Conservation (phyloP, 805 yeast genomes). For the Scheffersomyces coipomensis region DNA sequence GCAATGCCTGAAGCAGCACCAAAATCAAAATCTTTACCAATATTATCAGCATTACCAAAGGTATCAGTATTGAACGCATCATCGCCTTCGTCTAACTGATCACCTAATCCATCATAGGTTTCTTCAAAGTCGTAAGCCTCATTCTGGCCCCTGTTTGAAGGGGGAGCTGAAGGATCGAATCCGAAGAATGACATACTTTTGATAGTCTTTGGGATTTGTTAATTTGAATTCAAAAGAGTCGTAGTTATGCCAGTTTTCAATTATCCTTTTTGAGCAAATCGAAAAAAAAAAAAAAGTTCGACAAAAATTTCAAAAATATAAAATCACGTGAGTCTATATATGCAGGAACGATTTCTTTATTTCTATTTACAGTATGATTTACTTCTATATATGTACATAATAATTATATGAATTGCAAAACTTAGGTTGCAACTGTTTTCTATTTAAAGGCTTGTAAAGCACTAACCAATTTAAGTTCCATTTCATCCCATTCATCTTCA, state of each 20-base stretch:
- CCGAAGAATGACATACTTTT: slow-evolving; percentile 66
- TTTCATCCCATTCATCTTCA: slow-evolving; percentile 91
- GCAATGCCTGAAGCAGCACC: slow-evolving; percentile 25
- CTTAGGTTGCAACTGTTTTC: background rate
- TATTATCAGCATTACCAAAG: slow-evolving; percentile 53
- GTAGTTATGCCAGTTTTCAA: too few relatives aligned
- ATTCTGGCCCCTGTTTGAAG: slow-evolving; percentile 15
- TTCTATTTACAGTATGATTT: too few relatives aligned
- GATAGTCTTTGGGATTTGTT: too few relatives aligned
- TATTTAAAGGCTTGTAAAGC: slow-evolving; percentile 68
- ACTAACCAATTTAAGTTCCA: slow-evolving; percentile 76
- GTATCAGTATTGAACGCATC: slow-evolving; percentile 83
- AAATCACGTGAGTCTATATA: background rate
- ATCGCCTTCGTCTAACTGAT: slow-evolving; percentile 59
- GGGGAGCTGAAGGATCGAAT: slow-evolving; percentile 50
- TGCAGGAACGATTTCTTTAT: background rate
- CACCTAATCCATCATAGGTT: slow-evolving; percentile 77
- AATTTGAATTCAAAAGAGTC: too few relatives aligned
- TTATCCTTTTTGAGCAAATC: too few relatives aligned
- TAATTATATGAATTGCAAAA: too few relatives aligned
- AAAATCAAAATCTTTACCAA: slow-evolving; percentile 67
- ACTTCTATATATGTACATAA: too few relatives aligned
- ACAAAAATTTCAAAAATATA: too few relatives aligned
- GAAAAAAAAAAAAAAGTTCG: too few relatives aligned
- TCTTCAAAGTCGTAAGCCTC: slow-evolving; percentile 75